Percentiles rank a stretch among this genome's conserved stretches.
Evolutionary conservation across 1,284 basidiomycete species (phyloP).

Genomic region (Melampsora larici-populina): DNA sequence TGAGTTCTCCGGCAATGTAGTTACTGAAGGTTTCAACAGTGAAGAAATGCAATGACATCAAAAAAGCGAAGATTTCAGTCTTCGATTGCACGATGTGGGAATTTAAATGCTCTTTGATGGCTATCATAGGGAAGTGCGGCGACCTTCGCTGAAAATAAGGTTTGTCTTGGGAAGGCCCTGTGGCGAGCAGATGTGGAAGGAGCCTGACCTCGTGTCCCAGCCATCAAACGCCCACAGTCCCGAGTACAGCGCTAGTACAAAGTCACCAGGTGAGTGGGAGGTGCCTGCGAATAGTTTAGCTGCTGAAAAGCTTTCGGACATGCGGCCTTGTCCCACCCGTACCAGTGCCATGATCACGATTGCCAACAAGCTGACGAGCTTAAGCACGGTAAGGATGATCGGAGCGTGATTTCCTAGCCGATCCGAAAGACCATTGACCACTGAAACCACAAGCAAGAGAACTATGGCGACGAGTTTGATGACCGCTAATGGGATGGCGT

Average conservation of each 20-base stretch:
- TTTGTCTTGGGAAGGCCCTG: neutral
- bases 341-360: constrained; percentile 71
- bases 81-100: neutral
- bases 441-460: constrained; percentile 48
- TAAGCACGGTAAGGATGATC: constrained; percentile 50
- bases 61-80: neutral
- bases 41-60: neutral
- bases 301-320: constrained; percentile 43
- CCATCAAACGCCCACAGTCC: constrained; percentile 94
- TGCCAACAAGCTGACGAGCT: constrained; percentile 59
- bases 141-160: neutral
- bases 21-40: constrained; percentile 14
- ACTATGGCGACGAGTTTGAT: constrained; percentile 50
- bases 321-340: constrained; percentile 65
- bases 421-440: constrained; percentile 48
- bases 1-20: constrained; percentile 89
- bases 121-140: neutral
- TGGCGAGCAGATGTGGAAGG: neutral
- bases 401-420: constrained; percentile 50
- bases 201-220: constrained; percentile 59
- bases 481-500: constrained; percentile 49
- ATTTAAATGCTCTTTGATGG: neutral
- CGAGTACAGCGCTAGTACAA: constrained; percentile 89
- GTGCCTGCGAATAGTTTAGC: constrained; percentile 69
- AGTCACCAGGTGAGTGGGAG: constrained; percentile 72